phyloP scores from a whole-genome alignment of 202 grass and related monocot species.

The Musa balbisiana region DNA sequence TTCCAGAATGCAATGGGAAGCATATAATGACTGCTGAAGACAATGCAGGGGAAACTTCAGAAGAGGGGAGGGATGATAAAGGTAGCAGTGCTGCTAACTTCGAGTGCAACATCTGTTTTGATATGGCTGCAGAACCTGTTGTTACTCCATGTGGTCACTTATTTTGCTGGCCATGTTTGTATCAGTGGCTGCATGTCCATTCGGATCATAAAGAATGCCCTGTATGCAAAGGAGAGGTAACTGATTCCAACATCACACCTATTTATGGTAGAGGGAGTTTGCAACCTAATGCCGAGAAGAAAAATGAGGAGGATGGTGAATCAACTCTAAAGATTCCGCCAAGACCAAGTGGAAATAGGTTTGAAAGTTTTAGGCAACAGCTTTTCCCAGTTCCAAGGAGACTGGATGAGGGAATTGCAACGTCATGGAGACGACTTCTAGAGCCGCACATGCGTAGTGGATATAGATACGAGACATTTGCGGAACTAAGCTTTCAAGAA shows the following conservation, averaged over 20 bases:
- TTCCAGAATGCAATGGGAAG: constrained; percentile 19
- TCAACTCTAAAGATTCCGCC: constrained; percentile 28
- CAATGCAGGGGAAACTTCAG: constrained; percentile 30
- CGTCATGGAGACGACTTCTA: constrained; percentile 58
- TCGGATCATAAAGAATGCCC: constrained; percentile 90
- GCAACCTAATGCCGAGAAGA: constrained; percentile 26
- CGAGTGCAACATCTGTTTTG: constrained; percentile 93
- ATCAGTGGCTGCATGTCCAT: constrained; percentile 85
- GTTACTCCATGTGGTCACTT: constrained; percentile 91
- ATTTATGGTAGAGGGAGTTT: constrained; percentile 84
- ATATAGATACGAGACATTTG: constrained; percentile 37
- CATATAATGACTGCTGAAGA: constrained; percentile 33
- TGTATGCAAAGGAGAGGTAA: constrained; percentile 93
- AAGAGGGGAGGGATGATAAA: constrained; percentile 40
- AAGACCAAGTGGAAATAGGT: constrained; percentile 70
- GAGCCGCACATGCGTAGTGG: constrained; percentile 54
- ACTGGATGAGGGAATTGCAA: constrained; percentile 68
- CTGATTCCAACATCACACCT: constrained; percentile 64
- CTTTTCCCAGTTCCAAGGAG: constrained; percentile 71
- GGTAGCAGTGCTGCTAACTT: constrained; percentile 39
- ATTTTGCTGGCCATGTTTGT: constrained; percentile 93
- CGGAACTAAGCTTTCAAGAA: constrained; percentile 48
- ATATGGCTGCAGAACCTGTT: constrained; percentile 78
- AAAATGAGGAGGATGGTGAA: background rate
- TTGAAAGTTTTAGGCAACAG: constrained; percentile 93